phyloP scores from a whole-genome alignment of 352 stramenopile genomes.

The Saprolegnia parasitica region DNA sequence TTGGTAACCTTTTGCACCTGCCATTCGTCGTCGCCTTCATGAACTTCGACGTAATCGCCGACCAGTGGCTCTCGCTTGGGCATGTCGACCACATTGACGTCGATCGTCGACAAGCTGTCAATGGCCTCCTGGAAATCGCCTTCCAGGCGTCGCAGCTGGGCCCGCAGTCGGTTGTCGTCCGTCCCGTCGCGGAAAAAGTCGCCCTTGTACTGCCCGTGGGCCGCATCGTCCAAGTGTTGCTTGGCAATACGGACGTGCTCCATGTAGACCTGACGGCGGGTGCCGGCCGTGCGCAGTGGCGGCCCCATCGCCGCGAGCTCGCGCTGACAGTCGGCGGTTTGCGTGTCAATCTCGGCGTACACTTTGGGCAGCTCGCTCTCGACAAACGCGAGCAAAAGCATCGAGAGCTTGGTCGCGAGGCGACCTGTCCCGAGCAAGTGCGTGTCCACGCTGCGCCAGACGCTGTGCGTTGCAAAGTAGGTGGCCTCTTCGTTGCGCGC shows the following conservation, averaged over 20 bases:
- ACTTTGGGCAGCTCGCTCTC: constrained; percentile 43
- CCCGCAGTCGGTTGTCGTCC: constrained; percentile 35
- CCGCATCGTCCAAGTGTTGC: constrained; percentile 36
- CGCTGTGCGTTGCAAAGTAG: constrained; percentile 50
- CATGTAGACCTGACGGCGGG: constrained; percentile 39
- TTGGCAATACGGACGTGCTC: constrained; percentile 38
- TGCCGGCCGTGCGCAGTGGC: neutral
- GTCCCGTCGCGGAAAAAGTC: neutral
- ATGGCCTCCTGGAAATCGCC: constrained; percentile 33
- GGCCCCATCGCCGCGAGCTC: constrained; percentile 33
- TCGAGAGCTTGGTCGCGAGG: constrained; percentile 33
- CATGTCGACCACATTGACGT: neutral
- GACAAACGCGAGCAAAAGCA: constrained; percentile 45
- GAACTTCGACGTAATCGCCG: constrained; percentile 14
- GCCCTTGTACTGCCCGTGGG: constrained; percentile 38
- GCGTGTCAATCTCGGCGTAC: constrained; percentile 38
- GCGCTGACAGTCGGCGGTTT: constrained; percentile 30
- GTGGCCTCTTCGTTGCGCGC: constrained; percentile 44
- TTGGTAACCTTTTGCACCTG: constrained; percentile 29
- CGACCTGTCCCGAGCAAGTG: constrained; percentile 35
- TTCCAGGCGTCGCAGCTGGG: constrained; percentile 36
- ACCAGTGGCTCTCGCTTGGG: neutral
- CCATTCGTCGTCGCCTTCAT: constrained; percentile 16
- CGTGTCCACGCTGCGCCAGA: constrained; percentile 37
- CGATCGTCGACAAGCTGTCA: constrained; percentile 16